Conservation (phyloP, 768 basidiomycete species). For the Auriscalpium vulgare region DNA sequence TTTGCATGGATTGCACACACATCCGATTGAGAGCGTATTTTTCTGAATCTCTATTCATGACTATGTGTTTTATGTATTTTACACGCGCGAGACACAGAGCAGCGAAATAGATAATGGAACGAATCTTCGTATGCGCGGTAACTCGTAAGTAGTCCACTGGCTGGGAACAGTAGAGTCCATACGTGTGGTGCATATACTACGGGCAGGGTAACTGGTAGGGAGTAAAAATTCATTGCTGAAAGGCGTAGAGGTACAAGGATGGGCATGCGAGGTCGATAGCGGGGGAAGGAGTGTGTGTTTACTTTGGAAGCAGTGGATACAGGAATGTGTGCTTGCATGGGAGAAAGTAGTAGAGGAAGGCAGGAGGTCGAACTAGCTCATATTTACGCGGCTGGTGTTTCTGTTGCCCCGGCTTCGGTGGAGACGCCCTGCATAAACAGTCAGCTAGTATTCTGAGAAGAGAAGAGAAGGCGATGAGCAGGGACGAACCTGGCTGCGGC, state of each 20-base stretch:
- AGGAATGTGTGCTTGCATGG: neutral
- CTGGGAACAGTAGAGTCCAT: too few relatives aligned
- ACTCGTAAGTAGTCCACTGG: too few relatives aligned
- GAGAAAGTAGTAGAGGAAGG: neutral
- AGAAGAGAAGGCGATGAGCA: neutral
- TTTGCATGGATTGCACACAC: too few relatives aligned
- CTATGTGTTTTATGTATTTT: too few relatives aligned
- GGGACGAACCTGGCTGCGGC: conserved; percentile 59
- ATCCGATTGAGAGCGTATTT: too few relatives aligned
- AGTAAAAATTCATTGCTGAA: too few relatives aligned
- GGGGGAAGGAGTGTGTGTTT: neutral
- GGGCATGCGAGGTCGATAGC: neutral
- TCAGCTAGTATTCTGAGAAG: too few relatives aligned
- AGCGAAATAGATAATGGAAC: neutral
- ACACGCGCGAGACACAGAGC: neutral
- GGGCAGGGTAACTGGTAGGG: too few relatives aligned
- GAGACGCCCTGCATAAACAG: neutral
- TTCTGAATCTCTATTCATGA: too few relatives aligned
- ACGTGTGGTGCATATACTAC: too few relatives aligned
- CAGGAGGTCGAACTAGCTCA: neutral
- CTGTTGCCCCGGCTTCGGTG: neutral
- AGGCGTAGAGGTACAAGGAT: too few relatives aligned
- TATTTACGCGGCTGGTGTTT: neutral
- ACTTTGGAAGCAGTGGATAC: neutral
- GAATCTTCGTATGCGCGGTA: too few relatives aligned